Conservation (phyloP, 2,329 filamentous ascomycete species). For the Pyrenochaeta sp. region DNA sequence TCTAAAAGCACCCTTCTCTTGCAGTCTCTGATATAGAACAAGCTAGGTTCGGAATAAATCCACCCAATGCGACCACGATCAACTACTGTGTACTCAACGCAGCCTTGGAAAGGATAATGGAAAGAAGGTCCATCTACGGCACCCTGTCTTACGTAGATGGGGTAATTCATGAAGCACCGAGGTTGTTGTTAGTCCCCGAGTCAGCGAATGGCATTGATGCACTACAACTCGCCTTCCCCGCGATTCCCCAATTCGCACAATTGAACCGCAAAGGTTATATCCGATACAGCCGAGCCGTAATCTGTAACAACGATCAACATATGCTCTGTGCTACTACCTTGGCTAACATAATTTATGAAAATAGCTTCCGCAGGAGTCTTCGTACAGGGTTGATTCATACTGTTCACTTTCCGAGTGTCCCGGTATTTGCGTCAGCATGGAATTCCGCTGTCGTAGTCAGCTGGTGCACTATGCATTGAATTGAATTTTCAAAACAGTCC, state of each 20-base stretch:
- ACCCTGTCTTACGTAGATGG: background rate
- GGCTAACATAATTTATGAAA: too few species aligned
- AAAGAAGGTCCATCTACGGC: background rate
- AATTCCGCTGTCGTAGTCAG: too few species aligned
- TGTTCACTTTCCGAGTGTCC: too few species aligned
- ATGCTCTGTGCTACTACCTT: too few species aligned
- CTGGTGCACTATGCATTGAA: too few species aligned
- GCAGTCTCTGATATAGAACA: too few species aligned
- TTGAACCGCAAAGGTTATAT: background rate
- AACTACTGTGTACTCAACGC: background rate
- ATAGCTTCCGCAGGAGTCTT: too few species aligned
- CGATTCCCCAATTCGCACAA: background rate
- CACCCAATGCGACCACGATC: background rate
- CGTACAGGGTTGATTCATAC: too few species aligned
- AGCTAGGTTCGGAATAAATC: background rate
- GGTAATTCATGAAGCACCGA: conserved; percentile 13
- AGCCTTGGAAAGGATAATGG: background rate
- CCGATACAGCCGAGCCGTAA: conserved; percentile 3
- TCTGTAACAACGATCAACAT: background rate
- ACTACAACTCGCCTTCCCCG: background rate
- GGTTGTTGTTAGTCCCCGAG: conserved; percentile 15
- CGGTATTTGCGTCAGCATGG: too few species aligned
- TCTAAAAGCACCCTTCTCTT: too few species aligned
- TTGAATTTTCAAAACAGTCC: too few species aligned
- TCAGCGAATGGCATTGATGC: conserved; percentile 15